Evolutionary conservation across 305 asterid species (phyloP).

Genomic region (Ajuga reptans): DNA sequence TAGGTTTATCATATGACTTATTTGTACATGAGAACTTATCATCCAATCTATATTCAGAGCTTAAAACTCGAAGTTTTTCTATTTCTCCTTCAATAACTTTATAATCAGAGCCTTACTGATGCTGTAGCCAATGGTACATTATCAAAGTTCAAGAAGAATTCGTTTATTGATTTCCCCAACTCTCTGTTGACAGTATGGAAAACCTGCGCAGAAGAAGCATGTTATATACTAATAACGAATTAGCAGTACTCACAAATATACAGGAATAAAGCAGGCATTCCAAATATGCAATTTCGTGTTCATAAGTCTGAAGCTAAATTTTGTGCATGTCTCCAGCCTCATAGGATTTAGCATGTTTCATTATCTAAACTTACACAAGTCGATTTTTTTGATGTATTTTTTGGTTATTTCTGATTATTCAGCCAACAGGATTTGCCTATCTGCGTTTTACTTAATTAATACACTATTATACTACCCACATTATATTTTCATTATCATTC

Average conservation of each 20-base stretch:
- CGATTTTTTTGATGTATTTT: not conserved
- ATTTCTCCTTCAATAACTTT: conserved; percentile 1
- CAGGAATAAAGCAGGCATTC: conserved; percentile 15
- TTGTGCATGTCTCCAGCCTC: conserved; percentile 16
- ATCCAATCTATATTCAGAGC: conserved; percentile 13
- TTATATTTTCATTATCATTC: not conserved
- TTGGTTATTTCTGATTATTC: not conserved
- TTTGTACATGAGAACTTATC: not conserved
- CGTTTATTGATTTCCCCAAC: conserved; percentile 71
- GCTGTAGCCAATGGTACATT: conserved; percentile 85
- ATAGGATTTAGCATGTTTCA: not conserved
- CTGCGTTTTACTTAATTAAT: not conserved
- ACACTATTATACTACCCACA: conserved; percentile 5
- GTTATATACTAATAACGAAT: conserved; percentile 13
- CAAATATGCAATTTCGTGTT: not conserved
- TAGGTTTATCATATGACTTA: conserved; percentile 1
- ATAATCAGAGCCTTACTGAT: conserved; percentile 59
- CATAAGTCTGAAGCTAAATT: conserved; percentile 9
- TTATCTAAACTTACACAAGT: not conserved
- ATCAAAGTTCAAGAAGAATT: conserved; percentile 68
- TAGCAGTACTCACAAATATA: conserved; percentile 18
- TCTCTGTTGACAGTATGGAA: conserved; percentile 54
- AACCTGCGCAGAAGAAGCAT: conserved; percentile 50
- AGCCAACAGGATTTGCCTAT: not conserved
- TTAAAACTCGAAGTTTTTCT: conserved; percentile 4